Conservation (phyloP, 2,329 filamentous ascomycete genomes). For the Cladobotryum protrusum region DNA sequence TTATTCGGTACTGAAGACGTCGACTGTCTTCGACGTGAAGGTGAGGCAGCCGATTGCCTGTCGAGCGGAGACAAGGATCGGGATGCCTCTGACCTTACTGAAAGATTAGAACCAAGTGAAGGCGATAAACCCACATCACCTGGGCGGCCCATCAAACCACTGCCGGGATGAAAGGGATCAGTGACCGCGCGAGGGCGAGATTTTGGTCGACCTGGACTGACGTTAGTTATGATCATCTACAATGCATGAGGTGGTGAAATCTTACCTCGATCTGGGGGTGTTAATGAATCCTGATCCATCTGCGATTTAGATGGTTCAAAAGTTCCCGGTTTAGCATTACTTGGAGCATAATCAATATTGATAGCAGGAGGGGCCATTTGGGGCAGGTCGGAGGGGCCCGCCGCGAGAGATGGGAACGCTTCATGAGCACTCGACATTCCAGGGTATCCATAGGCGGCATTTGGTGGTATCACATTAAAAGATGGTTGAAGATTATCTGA, state of each 20-base stretch:
- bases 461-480: conserved; percentile 39
- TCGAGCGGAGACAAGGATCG: conserved; percentile 56
- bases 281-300: conserved; percentile 72
- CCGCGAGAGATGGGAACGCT: conserved; percentile 47
- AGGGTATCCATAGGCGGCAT: conserved; percentile 35
- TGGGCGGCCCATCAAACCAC: conserved; percentile 31
- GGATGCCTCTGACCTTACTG: conserved; percentile 41
- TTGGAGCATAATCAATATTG: conserved; percentile 86
- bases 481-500: conserved; percentile 43
- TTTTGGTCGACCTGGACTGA: conserved; percentile 38
- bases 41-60: conserved; percentile 36
- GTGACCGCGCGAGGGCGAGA: conserved; percentile 51
- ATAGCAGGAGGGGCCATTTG: conserved; percentile 91
- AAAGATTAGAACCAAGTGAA: conserved; percentile 40
- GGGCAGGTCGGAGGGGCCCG: conserved; percentile 53
- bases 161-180: conserved; percentile 51
- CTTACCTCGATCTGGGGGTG: conserved; percentile 68
- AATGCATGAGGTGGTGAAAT: conserved; percentile 6
- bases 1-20: conserved; percentile 58
- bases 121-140: conserved; percentile 43
- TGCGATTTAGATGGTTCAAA: conserved; percentile 51
- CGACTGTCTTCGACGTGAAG: conserved; percentile 47
- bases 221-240: conserved; percentile 11
- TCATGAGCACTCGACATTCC: conserved; percentile 36
- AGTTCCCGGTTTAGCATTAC: conserved; percentile 41